Conservation (phyloP, 2,329 filamentous ascomycete genomes). For the Ophiostoma piceae region DNA sequence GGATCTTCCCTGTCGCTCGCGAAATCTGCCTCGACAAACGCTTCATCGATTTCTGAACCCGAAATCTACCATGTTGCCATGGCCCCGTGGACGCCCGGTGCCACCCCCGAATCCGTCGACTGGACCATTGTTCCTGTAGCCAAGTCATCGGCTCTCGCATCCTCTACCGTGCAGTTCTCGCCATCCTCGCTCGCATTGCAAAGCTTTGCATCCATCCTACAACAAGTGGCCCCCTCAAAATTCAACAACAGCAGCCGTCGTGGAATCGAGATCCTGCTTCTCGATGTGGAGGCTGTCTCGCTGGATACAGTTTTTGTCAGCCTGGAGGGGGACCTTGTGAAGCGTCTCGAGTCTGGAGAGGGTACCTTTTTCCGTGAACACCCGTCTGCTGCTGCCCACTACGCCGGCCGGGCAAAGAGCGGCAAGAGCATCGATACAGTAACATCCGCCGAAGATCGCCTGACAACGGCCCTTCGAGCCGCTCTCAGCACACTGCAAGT, state of each 20-base stretch:
- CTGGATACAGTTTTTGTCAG: constrained; percentile 84
- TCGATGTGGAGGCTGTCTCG: constrained; percentile 73
- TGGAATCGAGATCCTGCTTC: constrained; percentile 75
- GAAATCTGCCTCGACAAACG: constrained; percentile 16
- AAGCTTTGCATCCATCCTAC: constrained; percentile 68
- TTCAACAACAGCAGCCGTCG: constrained; percentile 65
- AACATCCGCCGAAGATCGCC: constrained; percentile 45
- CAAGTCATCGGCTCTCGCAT: constrained; percentile 58
- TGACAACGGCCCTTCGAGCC: constrained; percentile 64
- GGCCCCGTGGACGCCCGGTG: constrained; percentile 63
- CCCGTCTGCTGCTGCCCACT: constrained; percentile 33
- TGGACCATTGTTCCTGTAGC: constrained; percentile 84
- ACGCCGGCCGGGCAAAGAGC: background rate
- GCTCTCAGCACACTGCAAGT: constrained; percentile 68
- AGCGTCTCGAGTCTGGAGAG: constrained; percentile 75
- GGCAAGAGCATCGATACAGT: constrained; percentile 17
- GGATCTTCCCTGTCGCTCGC: constrained; percentile 23
- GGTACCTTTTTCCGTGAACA: constrained; percentile 70
- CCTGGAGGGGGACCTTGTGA: constrained; percentile 73
- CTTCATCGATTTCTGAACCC: constrained; percentile 28
- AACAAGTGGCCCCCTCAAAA: constrained; percentile 69
- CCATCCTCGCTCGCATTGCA: constrained; percentile 68
- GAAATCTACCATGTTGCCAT: constrained; percentile 62
- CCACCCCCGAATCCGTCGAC: constrained; percentile 54
- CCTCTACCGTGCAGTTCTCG: constrained; percentile 75